Evolutionary conservation across 805 yeast species (phyloP).

Genomic region (Ogataea allantospora): DNA sequence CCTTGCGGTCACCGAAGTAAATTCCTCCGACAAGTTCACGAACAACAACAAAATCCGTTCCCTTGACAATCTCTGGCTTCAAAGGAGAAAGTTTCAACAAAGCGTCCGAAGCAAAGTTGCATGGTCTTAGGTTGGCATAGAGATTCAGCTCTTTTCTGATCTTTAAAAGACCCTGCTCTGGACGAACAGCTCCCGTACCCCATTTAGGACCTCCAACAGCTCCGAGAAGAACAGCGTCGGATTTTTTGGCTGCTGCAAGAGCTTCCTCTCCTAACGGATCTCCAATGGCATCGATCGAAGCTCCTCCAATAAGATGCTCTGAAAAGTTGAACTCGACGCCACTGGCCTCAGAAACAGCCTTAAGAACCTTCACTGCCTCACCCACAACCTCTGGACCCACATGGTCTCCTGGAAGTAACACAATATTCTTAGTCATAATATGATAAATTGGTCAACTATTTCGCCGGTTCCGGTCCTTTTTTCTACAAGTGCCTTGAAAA

Average conservation of each 20-base stretch:
- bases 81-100: slow-evolving; percentile 86
- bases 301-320: slow-evolving; percentile 93
- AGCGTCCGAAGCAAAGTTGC: slow-evolving; percentile 85
- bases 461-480: slow-evolving; percentile 14
- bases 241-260: slow-evolving; percentile 73
- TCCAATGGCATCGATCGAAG: slow-evolving; percentile 97
- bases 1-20: slow-evolving; percentile 93
- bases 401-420: slow-evolving; percentile 94
- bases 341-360: slow-evolving; percentile 66
- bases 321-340: slow-evolving; percentile 69
- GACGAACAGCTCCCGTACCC: slow-evolving; percentile 96
- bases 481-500: too few species aligned
- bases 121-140: slow-evolving; percentile 96
- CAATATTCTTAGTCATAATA: slow-evolving; percentile 53
- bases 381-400: slow-evolving; percentile 87
- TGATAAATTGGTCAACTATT: slow-evolving; percentile 11
- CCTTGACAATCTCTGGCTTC: slow-evolving; percentile 78
- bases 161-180: slow-evolving; percentile 93
- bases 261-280: slow-evolving; percentile 85
- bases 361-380: slow-evolving; percentile 89
- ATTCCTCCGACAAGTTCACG: slow-evolving; percentile 98
- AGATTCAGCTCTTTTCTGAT: slow-evolving; percentile 92
- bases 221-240: slow-evolving; percentile 95
- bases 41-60: slow-evolving; percentile 90
- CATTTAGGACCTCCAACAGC: slow-evolving; percentile 99